Base-by-base conservation (phyloP, 139 green algal genomes). In the Picochlorum sp. region DNA sequence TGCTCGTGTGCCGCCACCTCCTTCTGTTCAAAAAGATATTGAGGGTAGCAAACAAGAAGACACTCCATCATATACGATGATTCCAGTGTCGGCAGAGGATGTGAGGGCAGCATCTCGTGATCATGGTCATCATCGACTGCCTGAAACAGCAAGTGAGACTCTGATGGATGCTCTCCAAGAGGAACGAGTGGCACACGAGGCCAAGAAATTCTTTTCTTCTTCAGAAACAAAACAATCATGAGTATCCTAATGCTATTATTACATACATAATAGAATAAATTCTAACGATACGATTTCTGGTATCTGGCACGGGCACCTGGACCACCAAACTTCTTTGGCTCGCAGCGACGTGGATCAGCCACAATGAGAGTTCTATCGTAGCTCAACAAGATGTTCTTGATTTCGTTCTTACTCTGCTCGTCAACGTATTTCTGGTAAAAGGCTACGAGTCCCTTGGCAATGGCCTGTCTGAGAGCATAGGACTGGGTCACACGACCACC, bases 391-490 rank as follows among this genome's bases (percentile, higher is more conserved):
- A 88, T 77, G 49, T 97, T 88, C 87, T 99, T 99, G 81, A 99
- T 92, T 75, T 96, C 83, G 73, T 89, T 85, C 86, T 98, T 98
- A 77, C 82, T 88, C 81, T 92, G 81, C 88, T 99, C 94, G 64
- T 99, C 94, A 31, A 99, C 90, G 67, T 91, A 98, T 82, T 99
- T 99, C 85, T 98, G 92, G 86, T 97, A 98, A 84, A 91, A 99
- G 11, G 94, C 91, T 30, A 99, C 88, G 8, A 99, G 73, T 28
- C 85, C 90, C 88, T 99, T 99, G 70, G 90, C 85, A 63, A 99
- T 92, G 10, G 94, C 92, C 81, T 99, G 94, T 51, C 94, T 80
- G 67, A 99, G 90, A 55, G 94, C 88, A 62, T 96, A 96, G 45
- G 88, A 82, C 83, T 96, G 89, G 20, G 91, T 94, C 45, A 96